Base-by-base conservation (phyloP, 2,329 filamentous ascomycete species). In the Talaromyces islandicus region DNA sequence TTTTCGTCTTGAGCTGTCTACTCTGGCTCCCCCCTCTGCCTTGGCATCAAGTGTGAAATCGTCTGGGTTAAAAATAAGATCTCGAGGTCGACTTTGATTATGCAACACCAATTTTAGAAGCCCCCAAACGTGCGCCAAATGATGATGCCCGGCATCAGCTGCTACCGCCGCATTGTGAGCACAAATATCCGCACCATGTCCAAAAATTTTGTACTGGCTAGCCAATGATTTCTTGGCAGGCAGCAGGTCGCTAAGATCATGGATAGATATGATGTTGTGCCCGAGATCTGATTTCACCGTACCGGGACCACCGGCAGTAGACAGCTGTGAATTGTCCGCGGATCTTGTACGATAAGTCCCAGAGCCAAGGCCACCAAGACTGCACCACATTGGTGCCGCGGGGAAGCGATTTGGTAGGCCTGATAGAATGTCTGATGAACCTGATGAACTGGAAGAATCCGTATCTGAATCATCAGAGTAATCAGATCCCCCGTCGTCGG, bases 101-200 rank as follows among this genome's bases (percentile, higher is more conserved):
- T 87, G 86, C 52, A 97, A 78, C 6, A 97, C 80, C 60, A 97
- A 79, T 19, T 85, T 88, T 58, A 91, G 81, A 64, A 97, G 88
- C 54, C 84, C 85, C 94, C 94, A 99, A 7, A 96, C 84, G 66
- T 91, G 85, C 27, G 89, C 88, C 30, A 95, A 75, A 64, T 96
- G 90, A 14, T 80, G 73, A 64, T 85, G 83, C 4, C 88, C 90
- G 65, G 88, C 82, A 63, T 85, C 87, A 65, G 86, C 82, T 9
- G 93, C 92, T 52, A 95, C 86, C 1, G 77, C 76, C 9, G 92
- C 90, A 72, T 99, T 99, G 68, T 95, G 88, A 51, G 84, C 81
- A 73, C 93, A 97, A 3, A 96, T 86, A 41, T 88, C 84, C n/a
- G 86, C 84, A 0, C 89, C 88, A 62, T 92, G 86, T 3, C 92